Base-by-base conservation (phyloP, 805 yeast genomes). In the Candida maltosa region DNA sequence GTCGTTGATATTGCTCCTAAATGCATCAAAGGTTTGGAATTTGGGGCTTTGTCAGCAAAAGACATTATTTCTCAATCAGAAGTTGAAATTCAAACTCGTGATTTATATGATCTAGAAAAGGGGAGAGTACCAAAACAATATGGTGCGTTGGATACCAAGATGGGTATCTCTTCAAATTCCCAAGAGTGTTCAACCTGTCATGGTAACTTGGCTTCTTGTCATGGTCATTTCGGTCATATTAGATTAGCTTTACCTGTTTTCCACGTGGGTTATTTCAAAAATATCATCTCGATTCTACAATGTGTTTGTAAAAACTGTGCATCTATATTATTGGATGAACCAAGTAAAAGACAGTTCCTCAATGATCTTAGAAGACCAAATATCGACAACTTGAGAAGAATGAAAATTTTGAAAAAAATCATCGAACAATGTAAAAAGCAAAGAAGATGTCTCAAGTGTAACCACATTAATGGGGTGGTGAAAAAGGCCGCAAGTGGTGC, bases 171-270 rank as follows among this genome's bases (percentile, higher is more conserved):
- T 5, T 79, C 93, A 35, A 88, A 87, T 47, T 62, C 82, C n/a
- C 68, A 78, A 11, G 94, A 84, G 55, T 93, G 99, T 69, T 58
- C 76, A 10, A 94, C 97, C 1, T 93, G 99, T 63, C 87, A 79
- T 49, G 97, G 97, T 3, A 79, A 80, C 47, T 65, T 93, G 45
- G 95, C 96, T 0, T 76, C 95, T 2, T 93, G 99, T 59, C 97
- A 91, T 63, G 99, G 99, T 39, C 99, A 93, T 65, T 93, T 93
- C 58, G 99, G 99, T 27, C 96, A 94, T 53, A 77, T 93, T 44
- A 78, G 87, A 51, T 72, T 93, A 34, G 96, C 97, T 0, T 68
- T 93, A 29, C 99, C 99, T 1, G 97, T 89, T 10, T 93, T 91
- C 65, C 98, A 93, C 54, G 93, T 93, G 31, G 99, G 99, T 14